A percentile compares a stretch with the other conserved stretches of the same genome.
Conservation (phyloP, 2,329 filamentous ascomycete species). For the Sclerotinia nivalis region DNA sequence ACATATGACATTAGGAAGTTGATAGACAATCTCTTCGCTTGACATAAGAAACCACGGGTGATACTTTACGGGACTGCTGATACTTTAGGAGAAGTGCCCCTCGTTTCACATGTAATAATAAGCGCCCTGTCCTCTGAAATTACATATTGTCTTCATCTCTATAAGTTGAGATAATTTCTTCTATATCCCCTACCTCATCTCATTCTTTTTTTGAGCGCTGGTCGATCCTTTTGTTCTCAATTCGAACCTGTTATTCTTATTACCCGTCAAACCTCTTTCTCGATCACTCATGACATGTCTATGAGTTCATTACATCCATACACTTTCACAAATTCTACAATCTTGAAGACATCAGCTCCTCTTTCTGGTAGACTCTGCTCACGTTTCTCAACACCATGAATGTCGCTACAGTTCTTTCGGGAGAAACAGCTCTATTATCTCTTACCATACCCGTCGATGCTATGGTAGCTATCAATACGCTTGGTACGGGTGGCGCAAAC, state of each 20-base stretch:
- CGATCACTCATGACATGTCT: background rate
- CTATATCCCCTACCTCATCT: background rate
- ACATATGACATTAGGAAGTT: background rate
- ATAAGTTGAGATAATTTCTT: slow-evolving; percentile 27
- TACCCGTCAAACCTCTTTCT: background rate
- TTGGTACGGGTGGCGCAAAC: slow-evolving; percentile 32
- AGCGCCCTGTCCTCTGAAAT: background rate
- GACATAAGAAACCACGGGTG: slow-evolving; percentile 6
- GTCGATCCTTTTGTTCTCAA: slow-evolving; percentile 25
- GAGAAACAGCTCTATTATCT: slow-evolving; percentile 25
- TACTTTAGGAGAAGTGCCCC: slow-evolving; percentile 6
- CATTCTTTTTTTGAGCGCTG: slow-evolving; percentile 27
- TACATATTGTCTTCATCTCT: slow-evolving; percentile 1
- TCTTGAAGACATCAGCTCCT: slow-evolving; percentile 26
- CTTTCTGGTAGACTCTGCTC: slow-evolving; percentile 29
- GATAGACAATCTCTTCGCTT: slow-evolving; percentile 15
- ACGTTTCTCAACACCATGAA: slow-evolving; percentile 31
- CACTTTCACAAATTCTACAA: slow-evolving; percentile 6
- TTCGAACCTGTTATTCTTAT: slow-evolving; percentile 2
- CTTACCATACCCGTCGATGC: slow-evolving; percentile 32
- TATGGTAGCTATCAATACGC: slow-evolving; percentile 33
- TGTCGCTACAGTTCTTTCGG: slow-evolving; percentile 31
- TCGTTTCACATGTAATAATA: slow-evolving; percentile 6
- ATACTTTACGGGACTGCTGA: background rate
- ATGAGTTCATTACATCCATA: slow-evolving; percentile 9